Conservation (phyloP, 345 rosid genomes). For the Boechera divaricarpa region DNA sequence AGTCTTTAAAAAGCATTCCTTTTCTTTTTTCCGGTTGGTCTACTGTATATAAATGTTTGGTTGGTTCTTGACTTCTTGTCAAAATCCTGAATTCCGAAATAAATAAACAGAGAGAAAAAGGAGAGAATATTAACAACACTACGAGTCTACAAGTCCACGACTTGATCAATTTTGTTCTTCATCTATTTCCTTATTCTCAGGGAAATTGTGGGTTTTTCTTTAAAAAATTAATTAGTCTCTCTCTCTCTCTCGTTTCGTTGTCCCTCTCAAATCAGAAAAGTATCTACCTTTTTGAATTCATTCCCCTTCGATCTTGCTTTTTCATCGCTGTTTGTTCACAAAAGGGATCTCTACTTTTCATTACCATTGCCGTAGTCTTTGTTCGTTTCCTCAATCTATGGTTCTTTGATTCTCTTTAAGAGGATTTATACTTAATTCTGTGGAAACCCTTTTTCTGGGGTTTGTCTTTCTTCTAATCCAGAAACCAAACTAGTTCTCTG, state of each 20-base stretch:
- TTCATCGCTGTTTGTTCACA: constrained; percentile 29
- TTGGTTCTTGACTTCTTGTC: constrained; percentile 12
- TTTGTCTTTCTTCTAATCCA: constrained; percentile 12
- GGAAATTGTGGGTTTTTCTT: constrained; percentile 11
- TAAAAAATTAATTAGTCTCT: not conserved
- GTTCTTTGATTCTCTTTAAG: constrained; percentile 23
- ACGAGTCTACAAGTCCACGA: constrained; percentile 30
- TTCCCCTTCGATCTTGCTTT: constrained; percentile 27
- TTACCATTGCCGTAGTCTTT: constrained; percentile 22
- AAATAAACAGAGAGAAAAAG: not conserved
- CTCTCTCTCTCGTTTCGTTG: constrained; percentile 14
- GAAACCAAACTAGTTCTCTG: constrained; percentile 1
- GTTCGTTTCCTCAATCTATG: constrained; percentile 20
- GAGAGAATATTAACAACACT: constrained; percentile 24
- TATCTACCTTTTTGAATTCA: constrained; percentile 38
- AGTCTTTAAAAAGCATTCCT: constrained; percentile 10
- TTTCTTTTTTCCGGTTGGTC: not conserved
- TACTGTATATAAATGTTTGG: constrained; percentile 23
- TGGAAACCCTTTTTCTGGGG: constrained; percentile 27
- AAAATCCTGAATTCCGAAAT: not conserved
- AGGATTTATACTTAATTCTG: constrained; percentile 2
- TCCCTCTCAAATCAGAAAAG: constrained; percentile 36
- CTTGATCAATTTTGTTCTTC: constrained; percentile 26
- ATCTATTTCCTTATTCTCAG: constrained; percentile 34
- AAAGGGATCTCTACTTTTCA: constrained; percentile 26